Conservation (phyloP, 345 rosid genomes). For the Gynandropsis gynandra region DNA sequence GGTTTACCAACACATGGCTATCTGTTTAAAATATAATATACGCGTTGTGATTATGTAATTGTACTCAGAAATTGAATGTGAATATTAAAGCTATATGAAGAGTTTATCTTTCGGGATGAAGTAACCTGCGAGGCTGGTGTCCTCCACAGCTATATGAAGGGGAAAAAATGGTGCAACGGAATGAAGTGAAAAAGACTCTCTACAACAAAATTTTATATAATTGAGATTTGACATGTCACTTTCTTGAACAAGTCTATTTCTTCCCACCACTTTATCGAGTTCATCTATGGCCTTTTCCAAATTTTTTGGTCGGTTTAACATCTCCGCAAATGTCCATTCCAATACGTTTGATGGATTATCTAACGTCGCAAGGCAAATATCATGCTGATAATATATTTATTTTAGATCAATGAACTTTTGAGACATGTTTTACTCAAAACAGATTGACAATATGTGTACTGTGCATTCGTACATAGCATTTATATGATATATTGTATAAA, state of each 20-base stretch:
- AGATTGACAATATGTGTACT: too few species aligned
- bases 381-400: too few species aligned
- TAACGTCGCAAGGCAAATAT: constrained; percentile 32
- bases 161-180: constrained; percentile 18
- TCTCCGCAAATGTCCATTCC: too few species aligned
- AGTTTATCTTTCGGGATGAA: constrained; percentile 30
- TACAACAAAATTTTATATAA: constrained; percentile 26
- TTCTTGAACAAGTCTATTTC: constrained; percentile 29
- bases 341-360: too few species aligned
- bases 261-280: constrained; percentile 26
- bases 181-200: constrained; percentile 29
- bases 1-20: constrained; percentile 20
- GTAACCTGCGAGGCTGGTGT: constrained; percentile 19
- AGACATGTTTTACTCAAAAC: too few species aligned
- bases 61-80: too few species aligned
- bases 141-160: constrained; percentile 21
- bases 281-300: constrained; percentile 25
- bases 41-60: too few species aligned
- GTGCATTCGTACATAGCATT: too few species aligned
- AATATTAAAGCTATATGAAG: too few species aligned
- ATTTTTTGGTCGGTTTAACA: constrained; percentile 24
- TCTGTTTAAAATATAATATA: too few species aligned
- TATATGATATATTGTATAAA: too few species aligned
- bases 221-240: constrained; percentile 21
- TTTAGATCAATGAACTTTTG: too few species aligned